phyloP scores from a whole-genome alignment of 345 rosid genomes.

The Pelargonium nanum region DNA sequence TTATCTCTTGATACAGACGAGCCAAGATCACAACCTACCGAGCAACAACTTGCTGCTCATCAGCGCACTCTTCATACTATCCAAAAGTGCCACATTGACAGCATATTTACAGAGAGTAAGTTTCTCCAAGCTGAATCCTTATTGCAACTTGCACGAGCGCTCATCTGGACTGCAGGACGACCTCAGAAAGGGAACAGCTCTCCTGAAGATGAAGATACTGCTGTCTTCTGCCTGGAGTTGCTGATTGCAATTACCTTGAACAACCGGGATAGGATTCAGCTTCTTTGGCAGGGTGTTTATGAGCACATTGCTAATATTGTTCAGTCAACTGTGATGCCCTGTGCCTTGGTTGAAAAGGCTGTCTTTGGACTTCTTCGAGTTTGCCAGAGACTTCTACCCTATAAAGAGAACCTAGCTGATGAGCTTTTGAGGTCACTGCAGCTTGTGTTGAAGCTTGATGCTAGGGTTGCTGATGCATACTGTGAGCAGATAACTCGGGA shows the following conservation, averaged over 20 bases:
- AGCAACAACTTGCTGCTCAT: constrained; percentile 98
- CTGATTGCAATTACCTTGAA: constrained; percentile 93
- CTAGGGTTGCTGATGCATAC: constrained; percentile 96
- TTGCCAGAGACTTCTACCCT: constrained; percentile 94
- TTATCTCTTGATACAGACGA: constrained; percentile 96
- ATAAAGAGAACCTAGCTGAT: constrained; percentile 94
- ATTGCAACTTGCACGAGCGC: constrained; percentile 86
- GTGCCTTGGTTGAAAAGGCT: constrained; percentile 92
- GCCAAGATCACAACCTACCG: constrained; percentile 96
- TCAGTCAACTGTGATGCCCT: constrained; percentile 93
- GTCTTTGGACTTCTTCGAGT: constrained; percentile 93
- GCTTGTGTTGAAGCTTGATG: constrained; percentile 94
- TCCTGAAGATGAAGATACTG: constrained; percentile 98
- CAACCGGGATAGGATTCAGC: constrained; percentile 87
- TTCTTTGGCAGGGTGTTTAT: constrained; percentile 96
- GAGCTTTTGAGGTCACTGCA: constrained; percentile 95
- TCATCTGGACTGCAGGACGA: constrained; percentile 95
- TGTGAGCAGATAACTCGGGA: constrained; percentile 92
- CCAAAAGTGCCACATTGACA: constrained; percentile 94
- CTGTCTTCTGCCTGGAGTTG: constrained; percentile 94
- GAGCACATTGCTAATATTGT: constrained; percentile 95
- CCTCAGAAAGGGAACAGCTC: constrained; percentile 91
- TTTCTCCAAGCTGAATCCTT: constrained; percentile 94
- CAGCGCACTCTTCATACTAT: constrained; percentile 96
- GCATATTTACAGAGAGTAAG: constrained; percentile 95